phyloP scores from a whole-genome alignment of 2,329 filamentous ascomycete species.

The Colletotrichum endophyticum region DNA sequence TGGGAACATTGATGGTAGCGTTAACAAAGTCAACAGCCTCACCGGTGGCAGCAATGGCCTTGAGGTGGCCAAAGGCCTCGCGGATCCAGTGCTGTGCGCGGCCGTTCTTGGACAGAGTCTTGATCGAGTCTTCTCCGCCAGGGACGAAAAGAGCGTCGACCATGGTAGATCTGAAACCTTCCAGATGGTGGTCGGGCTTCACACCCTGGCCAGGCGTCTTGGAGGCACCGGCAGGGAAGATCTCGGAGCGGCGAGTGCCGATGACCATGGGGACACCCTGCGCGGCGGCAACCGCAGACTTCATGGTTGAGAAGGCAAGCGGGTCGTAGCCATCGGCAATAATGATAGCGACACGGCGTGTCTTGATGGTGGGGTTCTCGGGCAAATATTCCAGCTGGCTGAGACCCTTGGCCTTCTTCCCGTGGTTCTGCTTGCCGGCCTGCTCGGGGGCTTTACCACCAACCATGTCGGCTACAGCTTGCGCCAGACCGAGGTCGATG shows the following conservation, averaged over 20 bases:
- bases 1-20: conserved; percentile 47
- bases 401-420: conserved; percentile 69
- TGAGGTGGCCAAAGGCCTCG: conserved; percentile 83
- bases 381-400: conserved; percentile 74
- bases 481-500: conserved; percentile 73
- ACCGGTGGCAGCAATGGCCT: conserved; percentile 77
- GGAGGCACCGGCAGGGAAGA: conserved; percentile 66
- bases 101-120: conserved; percentile 70
- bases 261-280: conserved; percentile 77
- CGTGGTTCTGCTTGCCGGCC: conserved; percentile 62
- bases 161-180: conserved; percentile 80
- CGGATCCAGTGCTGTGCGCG: conserved; percentile 78
- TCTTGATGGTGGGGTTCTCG: conserved; percentile 68
- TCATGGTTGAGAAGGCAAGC: conserved; percentile 67
- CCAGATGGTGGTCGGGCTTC: conserved; percentile 77
- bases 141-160: conserved; percentile 83
- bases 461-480: conserved; percentile 72
- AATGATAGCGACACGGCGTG: conserved; percentile 75
- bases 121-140: conserved; percentile 68
- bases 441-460: conserved; percentile 66
- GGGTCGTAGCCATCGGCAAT: conserved; percentile 80
- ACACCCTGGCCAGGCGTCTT: conserved; percentile 58
- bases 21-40: conserved; percentile 71
- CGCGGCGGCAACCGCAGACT: conserved; percentile 64
- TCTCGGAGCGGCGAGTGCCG: conserved; percentile 67